phyloP scores from a whole-genome alignment of 1,284 basidiomycete genomes.

The Ganoderma boninense region DNA sequence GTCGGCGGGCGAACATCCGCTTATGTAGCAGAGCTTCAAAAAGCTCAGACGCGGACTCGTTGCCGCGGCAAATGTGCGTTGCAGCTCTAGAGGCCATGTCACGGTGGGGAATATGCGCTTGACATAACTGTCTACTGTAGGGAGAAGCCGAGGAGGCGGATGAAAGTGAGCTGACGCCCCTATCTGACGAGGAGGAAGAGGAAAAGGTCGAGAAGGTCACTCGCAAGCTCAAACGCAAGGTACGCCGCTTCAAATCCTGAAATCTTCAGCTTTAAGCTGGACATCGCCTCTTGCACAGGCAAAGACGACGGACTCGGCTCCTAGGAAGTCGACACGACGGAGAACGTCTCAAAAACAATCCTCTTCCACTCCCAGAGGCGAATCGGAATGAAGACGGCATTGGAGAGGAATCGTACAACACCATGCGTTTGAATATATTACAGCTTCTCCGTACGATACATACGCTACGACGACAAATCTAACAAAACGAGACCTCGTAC shows the following conservation, averaged over 20 bases:
- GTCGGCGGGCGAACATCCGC: slow-evolving; percentile 87
- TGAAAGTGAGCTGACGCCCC: slow-evolving; percentile 45
- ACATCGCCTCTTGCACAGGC: slow-evolving; percentile 7
- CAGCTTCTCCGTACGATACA: slow-evolving; percentile 19
- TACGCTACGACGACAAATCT: slow-evolving; percentile 25
- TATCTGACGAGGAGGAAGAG: slow-evolving; percentile 38
- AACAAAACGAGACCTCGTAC: slow-evolving; percentile 6
- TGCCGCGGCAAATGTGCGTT: background rate
- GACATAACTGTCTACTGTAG: slow-evolving; percentile 2
- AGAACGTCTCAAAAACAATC: slow-evolving; percentile 10
- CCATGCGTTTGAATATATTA: slow-evolving; percentile 18
- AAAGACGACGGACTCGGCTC: slow-evolving; percentile 9
- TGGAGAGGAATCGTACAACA: background rate
- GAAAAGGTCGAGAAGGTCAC: slow-evolving; percentile 21
- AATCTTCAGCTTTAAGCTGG: background rate
- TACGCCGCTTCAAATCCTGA: background rate
- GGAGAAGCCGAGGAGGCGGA: slow-evolving; percentile 24
- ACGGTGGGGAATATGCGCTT: background rate
- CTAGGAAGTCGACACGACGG: slow-evolving; percentile 6
- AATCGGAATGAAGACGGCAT: background rate
- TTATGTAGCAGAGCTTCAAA: slow-evolving; percentile 74
- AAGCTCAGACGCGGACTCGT: slow-evolving; percentile 38
- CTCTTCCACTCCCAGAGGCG: background rate
- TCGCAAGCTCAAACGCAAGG: slow-evolving; percentile 36
- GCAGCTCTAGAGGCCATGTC: background rate